Conservation (phyloP, 768 basidiomycete genomes). For the Boletus tylopilopsis region DNA sequence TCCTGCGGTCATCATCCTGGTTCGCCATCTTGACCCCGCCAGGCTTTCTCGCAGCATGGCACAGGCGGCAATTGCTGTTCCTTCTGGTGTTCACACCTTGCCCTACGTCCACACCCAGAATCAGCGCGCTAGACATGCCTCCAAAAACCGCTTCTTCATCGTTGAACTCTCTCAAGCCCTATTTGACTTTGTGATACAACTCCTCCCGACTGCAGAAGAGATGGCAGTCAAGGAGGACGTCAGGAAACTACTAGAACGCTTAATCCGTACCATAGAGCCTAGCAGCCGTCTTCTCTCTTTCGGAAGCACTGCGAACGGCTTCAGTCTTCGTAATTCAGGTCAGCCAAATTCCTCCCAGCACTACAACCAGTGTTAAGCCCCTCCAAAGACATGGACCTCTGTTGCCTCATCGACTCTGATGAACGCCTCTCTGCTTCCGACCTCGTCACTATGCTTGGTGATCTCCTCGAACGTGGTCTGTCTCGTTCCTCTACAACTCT, state of each 20-base stretch:
- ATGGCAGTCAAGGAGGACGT: conserved; percentile 95
- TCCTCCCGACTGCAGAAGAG: conserved; percentile 87
- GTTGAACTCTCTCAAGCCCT: conserved; percentile 85
- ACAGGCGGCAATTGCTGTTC: conserved; percentile 24
- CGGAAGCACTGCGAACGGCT: conserved; percentile 95
- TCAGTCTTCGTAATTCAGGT: conserved; percentile 96
- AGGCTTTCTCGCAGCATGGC: conserved; percentile 20
- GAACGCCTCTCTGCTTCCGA: conserved; percentile 78
- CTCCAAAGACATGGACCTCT: conserved; percentile 91
- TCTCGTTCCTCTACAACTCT: conserved; percentile 14
- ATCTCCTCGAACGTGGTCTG: conserved; percentile 89
- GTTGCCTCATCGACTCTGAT: conserved; percentile 89
- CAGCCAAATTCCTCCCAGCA: conserved; percentile 16
- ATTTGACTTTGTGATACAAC: conserved; percentile 90
- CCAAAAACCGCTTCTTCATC: conserved; percentile 61
- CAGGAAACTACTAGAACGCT: conserved; percentile 87
- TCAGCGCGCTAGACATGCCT: conserved; percentile 33
- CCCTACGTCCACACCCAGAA: conserved; percentile 33
- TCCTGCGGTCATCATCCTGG: conserved; percentile 9
- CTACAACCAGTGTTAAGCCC: conserved; percentile 9
- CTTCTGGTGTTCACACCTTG: conserved; percentile 20
- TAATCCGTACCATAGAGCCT: conserved; percentile 94
- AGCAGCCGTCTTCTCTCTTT: conserved; percentile 88
- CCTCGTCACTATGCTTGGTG: conserved; percentile 91
- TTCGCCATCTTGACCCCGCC: conserved; percentile 2